These are phyloP conservation scores for Neofusicoccum parvum DNA, from an alignment of 2,329 filamentous ascomycete genomes.

Conservation along the genomic window DNA sequence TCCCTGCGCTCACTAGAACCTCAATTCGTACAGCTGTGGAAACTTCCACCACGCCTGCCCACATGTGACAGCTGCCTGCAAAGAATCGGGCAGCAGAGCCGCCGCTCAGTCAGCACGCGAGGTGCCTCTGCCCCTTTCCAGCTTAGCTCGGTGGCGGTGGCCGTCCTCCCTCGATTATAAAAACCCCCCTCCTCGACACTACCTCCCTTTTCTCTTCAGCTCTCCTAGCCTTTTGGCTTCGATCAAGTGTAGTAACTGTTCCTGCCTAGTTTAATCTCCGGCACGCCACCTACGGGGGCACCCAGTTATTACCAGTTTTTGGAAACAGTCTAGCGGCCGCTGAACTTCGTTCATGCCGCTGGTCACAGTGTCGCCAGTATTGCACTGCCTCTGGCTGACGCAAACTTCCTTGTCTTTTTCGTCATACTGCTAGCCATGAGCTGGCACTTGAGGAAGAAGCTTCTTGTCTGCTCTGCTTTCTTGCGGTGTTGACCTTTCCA, in stretches of 20 bases:
- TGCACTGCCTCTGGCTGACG: slow-evolving; percentile 74
- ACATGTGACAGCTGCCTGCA: too few relatives aligned
- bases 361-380: slow-evolving; percentile 73
- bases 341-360: slow-evolving; percentile 76
- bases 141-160: too few relatives aligned
- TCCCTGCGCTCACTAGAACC: too few relatives aligned
- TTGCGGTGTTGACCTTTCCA: too few relatives aligned
- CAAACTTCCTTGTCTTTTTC: slow-evolving; percentile 48
- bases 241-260: slow-evolving; percentile 97
- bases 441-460: slow-evolving; percentile 26
- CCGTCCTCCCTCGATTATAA: not conserved
- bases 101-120: too few relatives aligned
- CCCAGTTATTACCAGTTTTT: too few relatives aligned
- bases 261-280: slow-evolving; percentile 56
- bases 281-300: too few relatives aligned
- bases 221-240: slow-evolving; percentile 67
- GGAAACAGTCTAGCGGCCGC: too few relatives aligned
- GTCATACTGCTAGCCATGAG: slow-evolving; percentile 26
- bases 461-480: not conserved
- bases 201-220: slow-evolving; percentile 46
- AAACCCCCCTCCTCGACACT: not conserved
- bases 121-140: too few relatives aligned
- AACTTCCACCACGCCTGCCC: too few relatives aligned
- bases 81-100: too few relatives aligned
- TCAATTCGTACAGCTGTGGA: too few relatives aligned